Evolutionary conservation across 257 asterid genomes (phyloP).

Genomic region (Plantago elongata): DNA sequence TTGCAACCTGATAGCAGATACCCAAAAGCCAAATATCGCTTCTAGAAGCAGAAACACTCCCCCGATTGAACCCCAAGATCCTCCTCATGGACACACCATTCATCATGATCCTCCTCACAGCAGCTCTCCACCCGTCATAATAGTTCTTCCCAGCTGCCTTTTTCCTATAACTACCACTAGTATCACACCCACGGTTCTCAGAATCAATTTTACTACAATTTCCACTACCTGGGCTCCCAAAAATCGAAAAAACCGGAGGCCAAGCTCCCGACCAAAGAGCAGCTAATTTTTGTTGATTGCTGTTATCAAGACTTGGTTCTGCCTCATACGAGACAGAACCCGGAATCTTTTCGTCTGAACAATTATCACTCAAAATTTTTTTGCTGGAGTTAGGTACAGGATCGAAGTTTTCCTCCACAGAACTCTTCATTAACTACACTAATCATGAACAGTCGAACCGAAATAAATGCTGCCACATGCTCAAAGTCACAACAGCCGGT

Average conservation of each 20-base stretch:
- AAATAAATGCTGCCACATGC: slow-evolving; percentile 23
- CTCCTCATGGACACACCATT: slow-evolving; percentile 87
- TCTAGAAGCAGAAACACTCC: slow-evolving; percentile 46
- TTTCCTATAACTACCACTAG: slow-evolving; percentile 22
- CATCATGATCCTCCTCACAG: slow-evolving; percentile 66
- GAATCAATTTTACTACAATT: slow-evolving; percentile 24
- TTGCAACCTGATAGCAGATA: slow-evolving; percentile 59
- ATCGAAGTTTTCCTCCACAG: slow-evolving; percentile 26
- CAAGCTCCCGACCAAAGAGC: slow-evolving; percentile 37
- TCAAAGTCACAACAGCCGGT: slow-evolving; percentile 15
- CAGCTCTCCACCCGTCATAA: slow-evolving; percentile 61
- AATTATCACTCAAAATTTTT: slow-evolving; percentile 10
- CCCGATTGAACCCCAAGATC: slow-evolving; percentile 52
- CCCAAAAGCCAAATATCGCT: slow-evolving; percentile 95
- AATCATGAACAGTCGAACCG: slow-evolving; percentile 14
- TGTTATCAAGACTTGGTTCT: slow-evolving; percentile 32
- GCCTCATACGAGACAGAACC: slow-evolving; percentile 62
- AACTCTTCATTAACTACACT: slow-evolving; percentile 47
- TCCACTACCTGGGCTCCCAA: slow-evolving; percentile 22
- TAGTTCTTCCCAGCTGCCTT: slow-evolving; percentile 37
- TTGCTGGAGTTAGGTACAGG: slow-evolving; percentile 19
- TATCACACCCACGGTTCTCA: slow-evolving; percentile 16
- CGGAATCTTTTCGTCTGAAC: slow-evolving; percentile 13
- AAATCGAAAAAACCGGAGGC: slow-evolving; percentile 31
- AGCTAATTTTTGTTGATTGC: slow-evolving; percentile 31